A percentile compares a stretch with the other conserved stretches of the same genome.
Conservation (phyloP, 2,329 filamentous ascomycete genomes). For the Metarhizium guizhouense region DNA sequence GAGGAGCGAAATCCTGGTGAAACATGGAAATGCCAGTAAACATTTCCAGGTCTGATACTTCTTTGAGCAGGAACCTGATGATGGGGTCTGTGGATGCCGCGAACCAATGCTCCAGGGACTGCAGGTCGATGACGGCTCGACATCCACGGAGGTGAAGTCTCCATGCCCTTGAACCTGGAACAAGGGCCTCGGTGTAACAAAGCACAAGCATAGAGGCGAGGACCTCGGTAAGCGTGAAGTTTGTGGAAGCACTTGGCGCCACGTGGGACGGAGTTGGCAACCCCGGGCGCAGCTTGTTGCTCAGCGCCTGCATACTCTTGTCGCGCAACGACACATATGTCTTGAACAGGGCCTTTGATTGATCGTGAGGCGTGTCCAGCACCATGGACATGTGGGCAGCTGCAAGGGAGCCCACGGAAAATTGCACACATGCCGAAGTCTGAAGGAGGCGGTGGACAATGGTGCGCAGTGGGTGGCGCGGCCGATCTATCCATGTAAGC, state of each 20-base stretch:
- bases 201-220: constrained; percentile 7
- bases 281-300: constrained; percentile 3
- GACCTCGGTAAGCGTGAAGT: not conserved
- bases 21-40: constrained; percentile 4
- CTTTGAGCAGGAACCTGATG: constrained; percentile 6
- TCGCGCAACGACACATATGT: constrained; percentile 5
- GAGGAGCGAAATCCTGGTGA: not conserved
- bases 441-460: constrained; percentile 7
- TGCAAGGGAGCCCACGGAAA: constrained; percentile 7
- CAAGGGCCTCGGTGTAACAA: constrained; percentile 7
- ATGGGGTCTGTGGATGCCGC: constrained; percentile 1
- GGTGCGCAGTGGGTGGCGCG: constrained; percentile 11
- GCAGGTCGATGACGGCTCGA: constrained; percentile 2
- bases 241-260: not conserved
- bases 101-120: not conserved
- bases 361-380: not conserved
- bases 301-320: constrained; percentile 1
- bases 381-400: constrained; percentile 7
- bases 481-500: constrained; percentile 14
- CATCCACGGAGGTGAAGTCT: constrained; percentile 7
- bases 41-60: constrained; percentile 7
- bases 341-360: not conserved
- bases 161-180: constrained; percentile 6
- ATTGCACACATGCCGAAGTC: constrained; percentile 10
- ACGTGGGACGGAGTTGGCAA: not conserved